Conservation (phyloP, 495 filamentous ascomycete species). For the Penicillium goetzii region DNA sequence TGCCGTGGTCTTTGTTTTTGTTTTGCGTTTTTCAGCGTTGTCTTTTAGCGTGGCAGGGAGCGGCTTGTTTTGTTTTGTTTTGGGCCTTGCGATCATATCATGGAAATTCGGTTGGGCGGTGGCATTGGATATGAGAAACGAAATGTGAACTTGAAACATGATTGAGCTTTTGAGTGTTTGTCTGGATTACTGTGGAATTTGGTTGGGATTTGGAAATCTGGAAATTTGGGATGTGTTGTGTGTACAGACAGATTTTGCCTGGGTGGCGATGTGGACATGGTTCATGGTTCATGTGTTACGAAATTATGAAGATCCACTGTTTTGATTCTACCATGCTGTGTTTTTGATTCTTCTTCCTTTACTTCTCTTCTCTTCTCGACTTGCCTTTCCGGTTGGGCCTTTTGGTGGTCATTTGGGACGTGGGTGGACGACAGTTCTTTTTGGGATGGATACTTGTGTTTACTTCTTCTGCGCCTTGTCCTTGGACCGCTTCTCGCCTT, state of each 20-base stretch:
- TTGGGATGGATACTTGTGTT: background rate
- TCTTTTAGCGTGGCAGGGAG: constrained; percentile 9
- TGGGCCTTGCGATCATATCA: background rate
- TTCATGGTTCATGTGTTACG: constrained; percentile 5
- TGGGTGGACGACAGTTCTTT: background rate
- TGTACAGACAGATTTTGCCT: constrained; percentile 1
- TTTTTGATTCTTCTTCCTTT: constrained; percentile 9
- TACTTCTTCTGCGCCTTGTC: background rate
- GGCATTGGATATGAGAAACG: constrained; percentile 2
- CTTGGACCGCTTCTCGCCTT: background rate
- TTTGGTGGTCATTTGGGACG: background rate
- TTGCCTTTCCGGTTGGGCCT: constrained; percentile 22
- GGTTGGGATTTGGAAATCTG: background rate
- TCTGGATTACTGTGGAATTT: background rate
- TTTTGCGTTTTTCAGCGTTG: constrained; percentile 15
- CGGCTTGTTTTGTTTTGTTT: background rate
- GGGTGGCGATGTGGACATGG: background rate
- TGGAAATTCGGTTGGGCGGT: constrained; percentile 5
- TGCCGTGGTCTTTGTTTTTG: background rate
- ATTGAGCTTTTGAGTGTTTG: background rate
- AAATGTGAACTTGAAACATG: background rate
- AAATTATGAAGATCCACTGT: constrained; percentile 12
- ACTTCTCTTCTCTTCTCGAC: constrained; percentile 11
- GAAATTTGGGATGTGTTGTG: background rate
- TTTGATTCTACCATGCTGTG: constrained; percentile 10